Evolutionary conservation across 2,329 filamentous ascomycete genomes (phyloP), one percentile per base, ranked within the genome.

Genomic region (Colletotrichum siamense): DNA sequence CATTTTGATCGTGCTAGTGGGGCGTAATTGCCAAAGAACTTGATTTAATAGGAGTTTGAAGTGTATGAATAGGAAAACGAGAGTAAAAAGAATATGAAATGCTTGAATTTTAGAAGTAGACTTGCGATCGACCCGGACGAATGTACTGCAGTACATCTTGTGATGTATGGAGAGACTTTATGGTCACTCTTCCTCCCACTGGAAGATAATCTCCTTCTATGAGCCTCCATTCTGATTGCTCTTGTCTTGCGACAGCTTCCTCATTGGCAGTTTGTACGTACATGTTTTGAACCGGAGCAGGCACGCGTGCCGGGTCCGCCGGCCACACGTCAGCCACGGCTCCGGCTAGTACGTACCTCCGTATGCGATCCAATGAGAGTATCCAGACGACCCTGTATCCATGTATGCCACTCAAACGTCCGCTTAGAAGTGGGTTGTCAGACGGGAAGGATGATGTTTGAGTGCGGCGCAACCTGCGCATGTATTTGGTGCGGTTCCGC

Each of bases 81-180:
- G 3, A 18, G 15, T 16, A 36, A 16, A 5, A 5, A 8, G 34
- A 36, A 16, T 36, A 1, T 36, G 1, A 8, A 36, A 5, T 16
- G 7, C 34, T 2, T 16, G 4, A 36, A 36, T 0, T 36, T 3
- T 0, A 39, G 36, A 39, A 5, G 16, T 0, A 18, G 1, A 5
- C 8, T 9, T 18, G 16, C 36, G 36, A 18, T 39, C 2, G 36
- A 39, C 8, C 1, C 16, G 8, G 36, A 18, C 0, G 5, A 44
- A 44, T 44, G 39, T 44, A n/a, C 39, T 4, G 39, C 39, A 44
- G 39, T 16, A 6, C 18, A n/a, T 3, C 18, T 1, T 44, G 18
- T n/a, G 18, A 44, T n/a, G 39, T n/a, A 44, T 18, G 18, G 0
- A n/a, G 18, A n/a, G 5, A n/a, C 39, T n/a, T 10, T 1, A n/a